Conservation (phyloP, 2,329 filamentous ascomycete species). For the Trichoderma afroharzianum region DNA sequence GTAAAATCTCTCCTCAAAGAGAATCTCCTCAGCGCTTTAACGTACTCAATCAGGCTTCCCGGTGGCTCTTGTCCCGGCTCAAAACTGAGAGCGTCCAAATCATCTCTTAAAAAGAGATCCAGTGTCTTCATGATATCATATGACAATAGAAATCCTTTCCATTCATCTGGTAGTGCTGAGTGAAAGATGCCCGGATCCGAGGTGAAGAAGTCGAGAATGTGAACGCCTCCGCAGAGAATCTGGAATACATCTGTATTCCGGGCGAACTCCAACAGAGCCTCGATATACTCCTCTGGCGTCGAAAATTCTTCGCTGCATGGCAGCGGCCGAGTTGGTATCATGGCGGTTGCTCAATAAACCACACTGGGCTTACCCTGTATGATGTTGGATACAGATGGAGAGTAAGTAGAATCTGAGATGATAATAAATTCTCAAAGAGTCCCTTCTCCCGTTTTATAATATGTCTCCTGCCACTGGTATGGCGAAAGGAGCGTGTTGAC, state of each 20-base stretch:
- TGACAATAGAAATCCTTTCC: conserved; percentile 72
- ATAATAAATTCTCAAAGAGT: not conserved
- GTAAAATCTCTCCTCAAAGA: conserved; percentile 62
- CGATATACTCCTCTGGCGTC: conserved; percentile 71
- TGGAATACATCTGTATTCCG: conserved; percentile 73
- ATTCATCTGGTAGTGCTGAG: conserved; percentile 70
- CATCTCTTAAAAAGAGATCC: conserved; percentile 75
- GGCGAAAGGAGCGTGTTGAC: not conserved
- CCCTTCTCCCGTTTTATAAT: too few species aligned
- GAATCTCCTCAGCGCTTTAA: conserved; percentile 65
- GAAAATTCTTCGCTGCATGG: conserved; percentile 69
- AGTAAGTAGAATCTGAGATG: not conserved
- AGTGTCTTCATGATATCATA: conserved; percentile 72
- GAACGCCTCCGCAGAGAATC: conserved; percentile 92
- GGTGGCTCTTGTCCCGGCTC: conserved; percentile 39
- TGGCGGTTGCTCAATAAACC: conserved; percentile 24
- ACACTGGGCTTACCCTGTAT: not conserved
- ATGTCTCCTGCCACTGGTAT: not conserved
- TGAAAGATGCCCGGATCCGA: conserved; percentile 79
- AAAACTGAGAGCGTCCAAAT: conserved; percentile 47
- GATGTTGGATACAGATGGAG: not conserved
- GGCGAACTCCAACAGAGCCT: conserved; percentile 72
- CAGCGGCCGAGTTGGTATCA: conserved; percentile 54
- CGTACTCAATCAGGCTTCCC: conserved; percentile 65
- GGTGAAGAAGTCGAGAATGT: conserved; percentile 95